Percentiles rank a stretch among this genome's conserved stretches.
Conservation (phyloP, 495 filamentous ascomycete genomes). For the Geoglossum glabrum region DNA sequence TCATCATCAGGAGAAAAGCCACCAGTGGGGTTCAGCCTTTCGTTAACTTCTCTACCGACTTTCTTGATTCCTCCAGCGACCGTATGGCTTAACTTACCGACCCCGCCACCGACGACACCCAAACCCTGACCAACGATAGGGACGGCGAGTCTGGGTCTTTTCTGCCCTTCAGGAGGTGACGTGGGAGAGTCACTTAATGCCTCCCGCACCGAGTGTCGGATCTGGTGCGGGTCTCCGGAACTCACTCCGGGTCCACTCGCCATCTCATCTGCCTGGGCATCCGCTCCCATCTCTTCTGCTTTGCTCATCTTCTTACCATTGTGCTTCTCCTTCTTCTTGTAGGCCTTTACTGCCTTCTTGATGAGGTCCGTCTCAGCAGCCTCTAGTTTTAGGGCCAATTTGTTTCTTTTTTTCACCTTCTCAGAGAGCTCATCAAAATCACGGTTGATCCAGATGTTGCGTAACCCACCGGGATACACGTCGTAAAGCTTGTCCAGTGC, state of each 20-base stretch:
- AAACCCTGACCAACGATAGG: constrained; percentile 29
- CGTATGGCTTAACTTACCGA: constrained; percentile 36
- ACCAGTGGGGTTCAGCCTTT: background rate
- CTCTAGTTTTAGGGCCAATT: constrained; percentile 55
- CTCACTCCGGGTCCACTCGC: constrained; percentile 54
- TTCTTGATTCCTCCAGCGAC: constrained; percentile 31
- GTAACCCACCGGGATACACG: constrained; percentile 86
- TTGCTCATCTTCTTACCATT: constrained; percentile 15
- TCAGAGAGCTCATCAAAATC: constrained; percentile 73
- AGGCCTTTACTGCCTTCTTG: constrained; percentile 51
- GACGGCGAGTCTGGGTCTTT: constrained; percentile 15
- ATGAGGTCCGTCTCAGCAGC: constrained; percentile 71
- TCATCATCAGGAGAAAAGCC: constrained; percentile 10
- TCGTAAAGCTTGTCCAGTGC: constrained; percentile 76
- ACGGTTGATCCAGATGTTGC: constrained; percentile 92
- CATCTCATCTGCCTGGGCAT: constrained; percentile 38
- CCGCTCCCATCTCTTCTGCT: background rate
- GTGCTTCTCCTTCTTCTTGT: constrained; percentile 49
- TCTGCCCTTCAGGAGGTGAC: constrained; percentile 8
- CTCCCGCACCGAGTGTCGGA: constrained; percentile 50
- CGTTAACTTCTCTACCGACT: constrained; percentile 17
- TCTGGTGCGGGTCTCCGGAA: constrained; percentile 65
- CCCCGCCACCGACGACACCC: constrained; percentile 36
- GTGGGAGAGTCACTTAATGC: constrained; percentile 31
- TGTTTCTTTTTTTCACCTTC: constrained; percentile 61